Evolutionary conservation across 345 rosid genomes (phyloP).

Genomic region (Eucalyptus virginea): DNA sequence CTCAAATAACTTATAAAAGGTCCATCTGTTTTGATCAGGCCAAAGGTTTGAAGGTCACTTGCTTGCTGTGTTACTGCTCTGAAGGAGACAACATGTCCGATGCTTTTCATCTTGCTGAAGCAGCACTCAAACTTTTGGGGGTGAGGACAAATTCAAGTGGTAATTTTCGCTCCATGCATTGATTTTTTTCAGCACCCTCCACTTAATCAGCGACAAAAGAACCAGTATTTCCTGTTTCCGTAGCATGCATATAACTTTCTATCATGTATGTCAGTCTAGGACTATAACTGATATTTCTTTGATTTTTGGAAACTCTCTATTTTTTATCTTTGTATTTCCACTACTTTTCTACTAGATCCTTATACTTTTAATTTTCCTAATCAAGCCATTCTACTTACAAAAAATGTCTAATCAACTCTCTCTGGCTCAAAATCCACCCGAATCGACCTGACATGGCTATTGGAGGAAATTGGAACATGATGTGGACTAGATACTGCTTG

Average conservation of each 20-base stretch:
- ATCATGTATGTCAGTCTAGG: not conserved
- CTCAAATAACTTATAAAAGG: not conserved
- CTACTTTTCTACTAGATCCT: not conserved
- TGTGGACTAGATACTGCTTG: not conserved
- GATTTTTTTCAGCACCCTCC: not conserved
- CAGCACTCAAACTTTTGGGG: constrained; percentile 40
- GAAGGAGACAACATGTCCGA: constrained; percentile 91
- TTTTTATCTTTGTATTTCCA: not conserved
- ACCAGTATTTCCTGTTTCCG: not conserved
- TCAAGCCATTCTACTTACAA: not conserved
- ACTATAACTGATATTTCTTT: not conserved
- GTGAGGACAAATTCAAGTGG: constrained; percentile 42
- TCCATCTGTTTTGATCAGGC: constrained; percentile 36
- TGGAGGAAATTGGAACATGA: not conserved
- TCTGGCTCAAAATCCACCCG: not conserved
- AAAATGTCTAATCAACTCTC: not conserved
- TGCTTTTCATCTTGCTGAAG: constrained; percentile 72
- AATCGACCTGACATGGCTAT: not conserved
- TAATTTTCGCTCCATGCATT: not conserved
- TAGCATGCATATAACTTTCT: not conserved
- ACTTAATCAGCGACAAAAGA: not conserved
- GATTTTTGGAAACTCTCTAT: not conserved
- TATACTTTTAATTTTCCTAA: not conserved
- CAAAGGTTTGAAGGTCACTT: constrained; percentile 69
- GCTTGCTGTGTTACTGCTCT: constrained; percentile 85